Conservation (phyloP, 805 yeast species). For the Metschnikowia continentalis region DNA sequence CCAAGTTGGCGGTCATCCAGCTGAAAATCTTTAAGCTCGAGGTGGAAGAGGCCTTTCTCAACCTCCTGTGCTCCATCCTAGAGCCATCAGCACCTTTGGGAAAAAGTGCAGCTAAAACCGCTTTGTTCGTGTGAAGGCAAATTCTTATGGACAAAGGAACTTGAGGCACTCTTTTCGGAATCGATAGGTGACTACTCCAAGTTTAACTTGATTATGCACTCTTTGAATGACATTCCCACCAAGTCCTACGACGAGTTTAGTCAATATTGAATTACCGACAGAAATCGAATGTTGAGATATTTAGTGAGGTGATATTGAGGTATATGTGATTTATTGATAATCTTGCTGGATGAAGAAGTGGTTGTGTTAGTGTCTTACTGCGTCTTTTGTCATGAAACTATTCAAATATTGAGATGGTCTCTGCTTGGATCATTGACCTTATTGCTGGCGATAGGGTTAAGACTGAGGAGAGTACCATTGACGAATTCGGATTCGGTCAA, state of each 20-base stretch:
- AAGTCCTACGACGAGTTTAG: constrained; percentile 76
- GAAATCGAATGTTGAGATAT: too few species aligned
- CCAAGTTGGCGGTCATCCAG: constrained; percentile 83
- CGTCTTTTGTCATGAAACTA: too few species aligned
- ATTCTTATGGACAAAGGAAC: constrained; percentile 92
- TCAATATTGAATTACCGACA: too few species aligned
- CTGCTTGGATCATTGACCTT: too few species aligned
- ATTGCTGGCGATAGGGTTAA: too few species aligned
- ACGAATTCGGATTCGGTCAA: too few species aligned
- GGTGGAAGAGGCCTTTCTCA: constrained; percentile 11
- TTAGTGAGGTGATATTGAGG: too few species aligned
- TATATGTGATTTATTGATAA: too few species aligned
- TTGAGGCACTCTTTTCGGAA: constrained; percentile 71
- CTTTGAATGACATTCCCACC: constrained; percentile 92
- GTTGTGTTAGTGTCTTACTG: too few species aligned
- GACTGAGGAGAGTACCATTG: too few species aligned
- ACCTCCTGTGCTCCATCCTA: constrained; percentile 49
- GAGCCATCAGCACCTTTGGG: constrained; percentile 90
- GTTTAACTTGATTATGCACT: constrained; percentile 87
- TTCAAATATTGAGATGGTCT: too few species aligned
- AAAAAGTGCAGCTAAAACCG: constrained; percentile 78
- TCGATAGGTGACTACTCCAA: constrained; percentile 58
- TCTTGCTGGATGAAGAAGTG: too few species aligned
- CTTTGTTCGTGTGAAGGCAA: constrained; percentile 94
- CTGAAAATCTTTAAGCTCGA: constrained; percentile 43